Evolutionary conservation across 192 early-diverging fungal species (phyloP).

Genomic region (Rhizoclosmatium sp.): DNA sequence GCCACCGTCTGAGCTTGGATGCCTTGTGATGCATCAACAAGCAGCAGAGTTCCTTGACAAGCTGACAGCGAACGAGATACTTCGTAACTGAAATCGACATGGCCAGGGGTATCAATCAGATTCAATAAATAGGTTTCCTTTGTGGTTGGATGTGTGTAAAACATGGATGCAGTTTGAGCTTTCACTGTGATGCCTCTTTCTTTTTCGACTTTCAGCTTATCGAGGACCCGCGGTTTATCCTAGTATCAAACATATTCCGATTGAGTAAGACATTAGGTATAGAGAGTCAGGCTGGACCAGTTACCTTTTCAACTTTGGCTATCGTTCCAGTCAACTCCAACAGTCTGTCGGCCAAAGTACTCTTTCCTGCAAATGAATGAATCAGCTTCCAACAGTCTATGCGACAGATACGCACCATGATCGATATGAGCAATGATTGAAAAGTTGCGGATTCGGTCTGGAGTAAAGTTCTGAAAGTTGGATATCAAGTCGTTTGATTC

Average conservation of each 20-base stretch:
- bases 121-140: constrained; percentile 84
- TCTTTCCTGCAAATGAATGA: constrained; percentile 43
- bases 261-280: constrained; percentile 60
- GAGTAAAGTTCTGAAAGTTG: constrained; percentile 64
- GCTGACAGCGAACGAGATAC: constrained; percentile 92
- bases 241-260: constrained; percentile 57
- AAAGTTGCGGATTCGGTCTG: constrained; percentile 91
- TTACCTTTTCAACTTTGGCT: neutral
- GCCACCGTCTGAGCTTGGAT: constrained; percentile 98
- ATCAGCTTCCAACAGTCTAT: neutral
- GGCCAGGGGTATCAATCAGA: constrained; percentile 93
- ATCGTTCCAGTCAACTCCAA: constrained; percentile 80
- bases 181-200: constrained; percentile 98
- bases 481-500: neutral
- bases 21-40: constrained; percentile 95
- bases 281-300: too few species aligned
- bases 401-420: neutral
- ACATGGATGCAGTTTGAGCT: constrained; percentile 96
- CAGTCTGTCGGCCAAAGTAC: constrained; percentile 90
- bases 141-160: constrained; percentile 79
- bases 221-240: constrained; percentile 89
- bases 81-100: constrained; percentile 95
- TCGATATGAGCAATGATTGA: constrained; percentile 62
- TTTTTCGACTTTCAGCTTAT: constrained; percentile 94
- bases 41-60: constrained; percentile 87